phyloP scores from a whole-genome alignment of 495 filamentous ascomycete species.

The Apiosordaria backusii region DNA sequence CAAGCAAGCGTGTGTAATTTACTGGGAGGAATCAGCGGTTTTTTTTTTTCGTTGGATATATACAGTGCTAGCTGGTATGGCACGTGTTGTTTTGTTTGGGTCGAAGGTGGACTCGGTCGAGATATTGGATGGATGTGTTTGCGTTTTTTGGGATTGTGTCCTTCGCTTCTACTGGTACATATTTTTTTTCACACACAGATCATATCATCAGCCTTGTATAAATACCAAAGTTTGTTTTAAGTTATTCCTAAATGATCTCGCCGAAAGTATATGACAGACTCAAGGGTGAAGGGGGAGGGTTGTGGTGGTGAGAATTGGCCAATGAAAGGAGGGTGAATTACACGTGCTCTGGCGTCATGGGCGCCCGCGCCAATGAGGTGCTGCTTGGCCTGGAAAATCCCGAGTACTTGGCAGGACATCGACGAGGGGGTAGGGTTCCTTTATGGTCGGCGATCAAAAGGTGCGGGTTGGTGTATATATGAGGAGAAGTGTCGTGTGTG shows the following conservation, averaged over 20 bases:
- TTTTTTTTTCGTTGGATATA: background rate
- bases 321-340: background rate
- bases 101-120: background rate
- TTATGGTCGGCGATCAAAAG: background rate
- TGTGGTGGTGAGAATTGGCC: background rate
- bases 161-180: background rate
- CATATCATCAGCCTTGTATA: background rate
- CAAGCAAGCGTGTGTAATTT: background rate
- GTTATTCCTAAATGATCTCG: background rate
- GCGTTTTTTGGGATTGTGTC: no score
- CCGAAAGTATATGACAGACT: background rate
- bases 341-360: slow-evolving; percentile 2
- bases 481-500: background rate
- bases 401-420: background rate
- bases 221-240: background rate
- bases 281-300: background rate
- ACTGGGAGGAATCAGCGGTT: background rate
- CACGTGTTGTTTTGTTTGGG: background rate
- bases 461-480: background rate
- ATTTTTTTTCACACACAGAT: background rate
- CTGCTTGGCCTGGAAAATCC: background rate
- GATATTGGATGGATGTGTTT: background rate
- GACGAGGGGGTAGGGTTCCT: background rate
- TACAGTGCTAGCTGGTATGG: background rate
- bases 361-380: background rate